Percentiles rank a stretch among this genome's conserved stretches.
phyloP scores from a whole-genome alignment of 2,329 filamentous ascomycete genomes.

The Xylaria sp. region DNA sequence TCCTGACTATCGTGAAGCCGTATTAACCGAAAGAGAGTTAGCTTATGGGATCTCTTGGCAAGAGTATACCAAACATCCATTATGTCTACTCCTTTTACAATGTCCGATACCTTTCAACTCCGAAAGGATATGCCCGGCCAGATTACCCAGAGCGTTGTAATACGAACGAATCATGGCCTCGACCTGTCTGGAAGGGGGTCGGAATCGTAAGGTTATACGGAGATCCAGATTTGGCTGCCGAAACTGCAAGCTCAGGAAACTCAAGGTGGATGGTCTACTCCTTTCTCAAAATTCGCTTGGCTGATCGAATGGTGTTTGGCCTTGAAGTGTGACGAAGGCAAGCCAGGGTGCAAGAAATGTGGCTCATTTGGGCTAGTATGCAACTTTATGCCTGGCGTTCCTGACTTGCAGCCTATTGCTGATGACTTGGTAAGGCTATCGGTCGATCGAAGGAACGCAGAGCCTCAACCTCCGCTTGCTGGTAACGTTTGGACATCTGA shows the following conservation, averaged over 20 bases:
- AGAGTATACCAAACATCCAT: background rate
- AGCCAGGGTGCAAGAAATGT: constrained; percentile 58
- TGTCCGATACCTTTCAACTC: background rate
- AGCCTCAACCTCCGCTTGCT: constrained; percentile 43
- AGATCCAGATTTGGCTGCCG: constrained; percentile 61
- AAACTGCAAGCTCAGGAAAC: constrained; percentile 63
- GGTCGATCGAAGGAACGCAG: constrained; percentile 33
- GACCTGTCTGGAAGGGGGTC: constrained; percentile 7
- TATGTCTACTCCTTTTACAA: background rate
- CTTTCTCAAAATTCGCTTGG: background rate
- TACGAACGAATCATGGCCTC: constrained; percentile 14
- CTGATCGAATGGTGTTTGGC: background rate
- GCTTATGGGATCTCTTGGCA: background rate
- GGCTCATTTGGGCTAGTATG: constrained; percentile 57
- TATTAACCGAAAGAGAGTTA: constrained; percentile 32
- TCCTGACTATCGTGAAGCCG: background rate
- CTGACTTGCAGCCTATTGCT: constrained; percentile 54
- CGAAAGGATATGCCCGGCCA: no score
- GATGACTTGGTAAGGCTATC: constrained; percentile 42
- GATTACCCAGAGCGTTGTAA: background rate
- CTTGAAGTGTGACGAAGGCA: constrained; percentile 59
- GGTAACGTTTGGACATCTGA: constrained; percentile 46
- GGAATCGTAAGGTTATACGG: constrained; percentile 31
- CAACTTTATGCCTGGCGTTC: constrained; percentile 53
- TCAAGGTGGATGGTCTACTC: constrained; percentile 54